A percentile compares a stretch with the other conserved stretches of the same genome.
Evolutionary conservation across 1,284 basidiomycete species (phyloP).

Genomic region (Spongispora temasekensis): DNA sequence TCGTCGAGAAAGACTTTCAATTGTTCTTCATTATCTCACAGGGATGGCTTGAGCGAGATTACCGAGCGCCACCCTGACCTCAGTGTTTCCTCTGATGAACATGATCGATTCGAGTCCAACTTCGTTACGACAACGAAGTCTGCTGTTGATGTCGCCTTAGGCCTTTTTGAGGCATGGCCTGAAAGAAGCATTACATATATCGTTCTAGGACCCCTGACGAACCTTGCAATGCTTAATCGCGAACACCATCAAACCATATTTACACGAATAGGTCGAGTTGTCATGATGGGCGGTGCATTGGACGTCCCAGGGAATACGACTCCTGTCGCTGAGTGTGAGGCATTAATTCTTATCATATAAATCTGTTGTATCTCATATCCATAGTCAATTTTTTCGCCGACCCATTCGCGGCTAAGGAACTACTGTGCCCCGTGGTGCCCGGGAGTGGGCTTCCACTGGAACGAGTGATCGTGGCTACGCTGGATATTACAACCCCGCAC

Average conservation of each 20-base stretch:
- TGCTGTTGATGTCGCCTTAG: conserved; percentile 67
- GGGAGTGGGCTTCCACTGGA: conserved; percentile 54
- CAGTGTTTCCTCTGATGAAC: conserved; percentile 37
- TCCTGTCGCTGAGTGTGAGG: conserved; percentile 77
- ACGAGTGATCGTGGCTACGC: conserved; percentile 70
- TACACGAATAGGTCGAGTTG: conserved; percentile 68
- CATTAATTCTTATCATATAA: neutral
- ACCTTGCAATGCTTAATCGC: conserved; percentile 72
- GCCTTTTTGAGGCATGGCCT: conserved; percentile 62
- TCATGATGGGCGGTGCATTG: conserved; percentile 96
- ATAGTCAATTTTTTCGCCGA: conserved; percentile 94
- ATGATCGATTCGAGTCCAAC: conserved; percentile 37
- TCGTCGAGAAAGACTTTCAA: conserved; percentile 15
- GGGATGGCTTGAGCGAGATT: conserved; percentile 83
- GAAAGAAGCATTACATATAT: conserved; percentile 78
- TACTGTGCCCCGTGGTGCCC: conserved; percentile 47
- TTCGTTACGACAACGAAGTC: conserved; percentile 52
- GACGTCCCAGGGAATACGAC: conserved; percentile 92
- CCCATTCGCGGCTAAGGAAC: conserved; percentile 78
- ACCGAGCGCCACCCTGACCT: conserved; percentile 76
- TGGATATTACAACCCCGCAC: conserved; percentile 83
- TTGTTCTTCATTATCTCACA: conserved; percentile 27
- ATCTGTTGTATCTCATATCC: conserved; percentile 5
- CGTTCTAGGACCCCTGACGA: conserved; percentile 87
- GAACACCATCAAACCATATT: conserved; percentile 56